Evolutionary conservation across 208 protist species (phyloP), one percentile per base, ranked within the genome.

Genomic region (Leishmania martiniquensis): DNA sequence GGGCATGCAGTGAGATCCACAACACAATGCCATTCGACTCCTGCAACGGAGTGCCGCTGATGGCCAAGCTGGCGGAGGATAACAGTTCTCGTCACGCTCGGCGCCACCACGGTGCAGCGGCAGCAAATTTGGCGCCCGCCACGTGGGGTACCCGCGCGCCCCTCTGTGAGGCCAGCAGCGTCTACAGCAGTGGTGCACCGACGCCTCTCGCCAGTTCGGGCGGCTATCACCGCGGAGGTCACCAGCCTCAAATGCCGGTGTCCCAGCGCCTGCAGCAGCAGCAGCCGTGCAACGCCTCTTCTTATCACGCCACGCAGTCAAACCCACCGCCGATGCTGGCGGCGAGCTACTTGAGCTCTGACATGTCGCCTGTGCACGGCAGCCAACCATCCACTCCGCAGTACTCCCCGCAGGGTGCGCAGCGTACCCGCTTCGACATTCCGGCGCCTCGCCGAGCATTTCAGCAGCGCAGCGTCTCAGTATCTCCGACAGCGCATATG

Each of bases 21-120:
- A 88, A 87, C 77, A 89, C 89, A 4, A 79, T 29, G 1, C 89
- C 89, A 1, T 92, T 92, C 22, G 47, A 15, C 7, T 29, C 22
- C 44, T 87, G 82, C 52, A 82, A 75, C 45, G 77, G 76, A 0
- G 69, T 92, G 4, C 84, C 84, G 39, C 60, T 92, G 42, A 87
- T 92, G 89, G 86, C 77, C 37, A 92, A 92, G 78, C 78, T 92
- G 2, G 78, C 88, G 0, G 81, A 92, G 75, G 85, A 83, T 51
- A 85, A 88, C 52, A 81, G 75, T 20, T 62, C 83, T 32, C 85
- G 85, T n/a, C 67, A 72, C 44, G 81, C 75, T 4, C 84, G 87
- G 37, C 86, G 78, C 39, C 65, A 81, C 59, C 54, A 78, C 22
- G 54, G 59, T 0, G 25, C 68, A 52, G 54, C 67, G 42, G 54